Evolutionary conservation across 768 basidiomycete genomes (phyloP).

Genomic region (Leccinellum rugosiceps): DNA sequence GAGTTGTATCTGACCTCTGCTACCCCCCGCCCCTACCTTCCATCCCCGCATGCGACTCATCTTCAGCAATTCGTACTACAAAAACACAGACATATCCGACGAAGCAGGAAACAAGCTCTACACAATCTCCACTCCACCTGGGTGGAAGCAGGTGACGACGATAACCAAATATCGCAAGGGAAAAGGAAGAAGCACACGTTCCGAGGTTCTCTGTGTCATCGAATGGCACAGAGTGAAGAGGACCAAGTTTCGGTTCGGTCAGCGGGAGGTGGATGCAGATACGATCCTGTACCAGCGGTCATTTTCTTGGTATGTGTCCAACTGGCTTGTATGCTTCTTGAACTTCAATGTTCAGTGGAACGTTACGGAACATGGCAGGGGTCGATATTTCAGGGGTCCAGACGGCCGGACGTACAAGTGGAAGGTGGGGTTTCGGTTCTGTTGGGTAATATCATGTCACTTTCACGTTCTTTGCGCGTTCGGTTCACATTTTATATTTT

Average conservation of each 20-base stretch:
- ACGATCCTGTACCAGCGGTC: slow-evolving; percentile 11
- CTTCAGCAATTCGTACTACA: slow-evolving; percentile 13
- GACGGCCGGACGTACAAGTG: slow-evolving; percentile 33
- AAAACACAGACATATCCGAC: slow-evolving; percentile 18
- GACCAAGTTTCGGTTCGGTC: slow-evolving; percentile 26
- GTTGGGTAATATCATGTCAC: slow-evolving; percentile 16
- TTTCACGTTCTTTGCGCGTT: neutral
- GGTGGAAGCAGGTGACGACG: slow-evolving; percentile 12
- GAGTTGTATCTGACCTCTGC: neutral
- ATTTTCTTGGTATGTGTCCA: slow-evolving; percentile 9
- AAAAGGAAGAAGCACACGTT: neutral
- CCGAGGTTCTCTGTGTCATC: slow-evolving; percentile 27
- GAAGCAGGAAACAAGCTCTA: slow-evolving; percentile 20
- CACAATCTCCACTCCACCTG: slow-evolving; percentile 14
- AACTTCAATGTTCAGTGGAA: neutral
- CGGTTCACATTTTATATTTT: slow-evolving; percentile 1
- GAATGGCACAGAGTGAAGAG: slow-evolving; percentile 28
- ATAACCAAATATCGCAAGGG: slow-evolving; percentile 6
- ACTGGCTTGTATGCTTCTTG: neutral
- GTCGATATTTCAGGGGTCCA: slow-evolving; percentile 27
- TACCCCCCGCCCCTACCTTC: neutral
- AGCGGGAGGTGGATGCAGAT: slow-evolving; percentile 18
- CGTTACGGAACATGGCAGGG: slow-evolving; percentile 8
- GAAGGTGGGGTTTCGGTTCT: slow-evolving; percentile 20
- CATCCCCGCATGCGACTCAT: slow-evolving; percentile 12